Evolutionary conservation across 2,329 filamentous ascomycete species (phyloP).

Genomic region (Metarhizium guizhouense): DNA sequence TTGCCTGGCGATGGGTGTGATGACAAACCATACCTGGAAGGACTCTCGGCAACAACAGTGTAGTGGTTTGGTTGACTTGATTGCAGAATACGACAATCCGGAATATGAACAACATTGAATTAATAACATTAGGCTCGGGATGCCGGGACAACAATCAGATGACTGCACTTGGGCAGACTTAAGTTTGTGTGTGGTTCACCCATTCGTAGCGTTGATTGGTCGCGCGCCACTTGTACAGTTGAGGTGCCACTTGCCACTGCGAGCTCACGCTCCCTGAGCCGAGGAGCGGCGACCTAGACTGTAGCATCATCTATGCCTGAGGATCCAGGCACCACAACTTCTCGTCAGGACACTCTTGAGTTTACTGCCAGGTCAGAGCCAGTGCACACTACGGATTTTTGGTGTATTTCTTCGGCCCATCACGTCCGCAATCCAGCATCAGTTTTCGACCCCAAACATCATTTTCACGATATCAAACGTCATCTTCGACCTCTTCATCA

Average conservation of each 20-base stretch:
- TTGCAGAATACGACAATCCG: neutral
- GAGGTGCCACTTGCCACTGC: neutral
- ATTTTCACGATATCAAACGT: neutral
- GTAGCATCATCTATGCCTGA: constrained; percentile 13
- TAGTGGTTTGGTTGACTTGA: neutral
- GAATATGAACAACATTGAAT: no score
- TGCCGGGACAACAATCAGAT: neutral
- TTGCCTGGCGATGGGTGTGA: neutral
- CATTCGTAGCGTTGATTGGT: no score
- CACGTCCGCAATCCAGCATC: constrained; percentile 7
- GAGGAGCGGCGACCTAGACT: neutral
- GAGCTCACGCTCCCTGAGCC: neutral
- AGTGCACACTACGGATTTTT: neutral
- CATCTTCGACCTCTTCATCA: constrained; percentile 10
- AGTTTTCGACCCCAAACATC: constrained; percentile 8
- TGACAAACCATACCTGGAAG: neutral
- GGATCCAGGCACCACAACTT: constrained; percentile 10
- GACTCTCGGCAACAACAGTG: neutral
- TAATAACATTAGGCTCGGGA: neutral
- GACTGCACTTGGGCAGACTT: neutral
- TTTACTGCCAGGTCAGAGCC: neutral
- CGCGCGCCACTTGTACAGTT: no score
- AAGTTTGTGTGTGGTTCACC: neutral
- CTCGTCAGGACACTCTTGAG: neutral
- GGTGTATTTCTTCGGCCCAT: constrained; percentile 1